These are phyloP conservation scores for Multifurca ochricompacta DNA, from an alignment of 768 basidiomycete genomes.

Conservation along the genomic window DNA sequence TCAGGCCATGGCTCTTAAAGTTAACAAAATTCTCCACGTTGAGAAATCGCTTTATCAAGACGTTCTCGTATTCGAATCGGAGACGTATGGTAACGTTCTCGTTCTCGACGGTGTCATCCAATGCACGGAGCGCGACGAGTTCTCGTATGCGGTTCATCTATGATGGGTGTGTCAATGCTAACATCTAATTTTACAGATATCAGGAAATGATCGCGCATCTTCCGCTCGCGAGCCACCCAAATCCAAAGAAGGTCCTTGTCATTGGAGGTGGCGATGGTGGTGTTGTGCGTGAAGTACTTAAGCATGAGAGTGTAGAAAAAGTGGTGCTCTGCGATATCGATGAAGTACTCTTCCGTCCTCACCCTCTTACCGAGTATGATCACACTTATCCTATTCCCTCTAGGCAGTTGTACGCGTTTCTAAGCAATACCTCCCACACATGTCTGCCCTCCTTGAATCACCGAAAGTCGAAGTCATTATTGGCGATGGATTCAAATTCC, in stretches of 20 bases:
- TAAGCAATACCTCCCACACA: constrained; percentile 88
- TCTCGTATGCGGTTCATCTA: constrained; percentile 58
- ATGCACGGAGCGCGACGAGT: constrained; percentile 97
- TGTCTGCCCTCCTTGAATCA: constrained; percentile 75
- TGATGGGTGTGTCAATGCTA: neutral
- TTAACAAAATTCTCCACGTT: constrained; percentile 89
- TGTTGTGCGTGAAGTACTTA: constrained; percentile 94
- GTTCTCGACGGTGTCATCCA: constrained; percentile 94
- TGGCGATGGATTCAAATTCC: constrained; percentile 96
- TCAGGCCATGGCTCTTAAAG: constrained; percentile 94
- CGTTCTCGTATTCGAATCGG: constrained; percentile 93
- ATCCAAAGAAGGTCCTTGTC: constrained; percentile 92
- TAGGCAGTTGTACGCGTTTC: constrained; percentile 94
- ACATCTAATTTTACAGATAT: constrained; percentile 48
- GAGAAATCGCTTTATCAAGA: constrained; percentile 95
- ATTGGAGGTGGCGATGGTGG: constrained; percentile 99
- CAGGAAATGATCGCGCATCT: constrained; percentile 99
- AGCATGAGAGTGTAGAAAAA: constrained; percentile 83
- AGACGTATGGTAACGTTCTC: constrained; percentile 95
- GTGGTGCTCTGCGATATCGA: constrained; percentile 98
- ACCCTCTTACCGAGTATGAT: neutral
- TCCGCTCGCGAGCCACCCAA: constrained; percentile 92
- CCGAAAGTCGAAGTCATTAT: constrained; percentile 78
- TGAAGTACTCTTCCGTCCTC: constrained; percentile 45
- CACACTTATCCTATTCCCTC: neutral